Percentiles rank a stretch among this genome's conserved stretches.
phyloP scores from a whole-genome alignment of 139 green algal genomes.

The Chlamydomonas schloesseri region DNA sequence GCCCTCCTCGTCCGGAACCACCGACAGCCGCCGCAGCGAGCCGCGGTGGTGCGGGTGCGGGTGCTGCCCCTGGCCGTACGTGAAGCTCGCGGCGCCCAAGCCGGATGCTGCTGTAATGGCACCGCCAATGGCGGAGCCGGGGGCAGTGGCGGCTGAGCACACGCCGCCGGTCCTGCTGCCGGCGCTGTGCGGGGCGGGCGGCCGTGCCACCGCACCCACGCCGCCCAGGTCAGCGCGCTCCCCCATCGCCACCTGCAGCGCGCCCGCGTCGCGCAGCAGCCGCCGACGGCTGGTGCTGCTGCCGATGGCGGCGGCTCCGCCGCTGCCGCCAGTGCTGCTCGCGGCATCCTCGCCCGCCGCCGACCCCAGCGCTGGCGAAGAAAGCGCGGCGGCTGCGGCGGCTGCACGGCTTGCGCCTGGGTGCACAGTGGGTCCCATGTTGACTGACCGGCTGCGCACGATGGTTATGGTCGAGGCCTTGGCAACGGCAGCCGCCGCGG shows the following conservation, averaged over 20 bases:
- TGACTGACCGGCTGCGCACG: neutral
- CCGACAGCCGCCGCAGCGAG: too few relatives aligned
- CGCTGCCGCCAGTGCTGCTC: too few relatives aligned
- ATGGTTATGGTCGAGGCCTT: constrained; percentile 23
- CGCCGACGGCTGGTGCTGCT: neutral
- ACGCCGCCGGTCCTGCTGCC: neutral
- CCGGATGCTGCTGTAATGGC: too few relatives aligned
- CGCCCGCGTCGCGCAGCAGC: constrained; percentile 2
- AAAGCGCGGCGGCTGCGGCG: neutral
- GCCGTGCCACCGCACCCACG: neutral
- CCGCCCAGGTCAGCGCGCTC: constrained; percentile 1
- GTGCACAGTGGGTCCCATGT: neutral
- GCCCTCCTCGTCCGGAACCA: too few relatives aligned
- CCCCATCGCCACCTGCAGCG: constrained; percentile 15
- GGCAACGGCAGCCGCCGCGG: constrained; percentile 11
- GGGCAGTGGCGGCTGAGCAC: too few relatives aligned
- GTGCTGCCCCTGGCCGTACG: too few relatives aligned
- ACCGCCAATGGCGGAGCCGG: too few relatives aligned
- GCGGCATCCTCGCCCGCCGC: neutral
- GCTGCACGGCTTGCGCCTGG: too few relatives aligned
- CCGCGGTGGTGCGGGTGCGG: too few relatives aligned
- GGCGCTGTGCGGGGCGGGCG: neutral
- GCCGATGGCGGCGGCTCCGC: too few relatives aligned
- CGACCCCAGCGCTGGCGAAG: neutral
- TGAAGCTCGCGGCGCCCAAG: too few relatives aligned